Evolutionary conservation across 2,329 filamentous ascomycete genomes (phyloP), one percentile per base, ranked within the genome.

Genomic region (Aspergillus felis): DNA sequence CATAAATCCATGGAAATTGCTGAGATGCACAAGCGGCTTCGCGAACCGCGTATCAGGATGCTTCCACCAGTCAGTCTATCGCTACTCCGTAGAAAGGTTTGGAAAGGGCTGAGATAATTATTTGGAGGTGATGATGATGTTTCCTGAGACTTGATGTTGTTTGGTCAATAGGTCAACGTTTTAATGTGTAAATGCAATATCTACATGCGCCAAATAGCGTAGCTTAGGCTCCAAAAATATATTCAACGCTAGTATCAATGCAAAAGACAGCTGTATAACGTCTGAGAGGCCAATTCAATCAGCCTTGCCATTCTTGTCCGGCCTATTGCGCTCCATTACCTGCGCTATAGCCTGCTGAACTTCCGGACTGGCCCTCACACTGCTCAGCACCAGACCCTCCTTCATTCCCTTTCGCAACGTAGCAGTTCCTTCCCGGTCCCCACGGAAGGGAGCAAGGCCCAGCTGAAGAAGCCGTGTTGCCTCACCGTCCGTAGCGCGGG

Each of bases 361-460:
- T 76, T 93, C 90, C 0, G 87, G 87, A 73, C 93, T 90, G 50
- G 84, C 85, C 63, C 86, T 83, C 58, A 95, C 89, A 14, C 87
- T 92, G 69, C 95, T 95, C 72, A 95, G 87, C 52, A 97, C 86
- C 64, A 97, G 79, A 83, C 91, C 96, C 67, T 94, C 90, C 74
- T 87, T 89, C 76, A 97, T 84, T 66, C 88, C 89, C 44, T 82
- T 82, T 60, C 86, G 83, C 67, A 95, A 76, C 58, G 85, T 85
- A 48, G 79, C 79, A 50, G 88, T 78, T n/a, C 80, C 81, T 59
- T 84, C 82, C 38, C 82, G 77, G 68, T 95, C 88, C n/a, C 87
- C 87, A 52, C 81, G 84, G 74, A 92, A 97, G 0, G 93, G 93
- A 53, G 86, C 86, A 73, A 92, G 83, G 67, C 95, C 91, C 71